Evolutionary conservation across 73 alveolate genomes (phyloP).

Genomic region (Tetrahymena borealis): DNA sequence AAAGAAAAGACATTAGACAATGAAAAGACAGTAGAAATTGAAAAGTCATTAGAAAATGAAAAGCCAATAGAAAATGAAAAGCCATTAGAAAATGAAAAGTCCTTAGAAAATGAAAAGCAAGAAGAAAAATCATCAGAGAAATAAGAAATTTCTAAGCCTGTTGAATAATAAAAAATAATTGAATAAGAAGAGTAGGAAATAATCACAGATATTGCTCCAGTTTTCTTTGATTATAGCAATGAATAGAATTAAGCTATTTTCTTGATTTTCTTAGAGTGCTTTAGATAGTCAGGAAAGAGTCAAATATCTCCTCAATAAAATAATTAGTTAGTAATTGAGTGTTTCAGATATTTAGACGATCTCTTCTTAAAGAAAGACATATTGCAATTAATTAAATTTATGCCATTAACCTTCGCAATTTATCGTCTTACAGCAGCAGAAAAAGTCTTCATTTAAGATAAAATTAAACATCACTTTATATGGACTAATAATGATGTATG

Average conservation of each 20-base stretch:
- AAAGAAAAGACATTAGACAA: neutral
- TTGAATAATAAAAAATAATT: neutral
- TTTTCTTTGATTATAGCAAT: neutral
- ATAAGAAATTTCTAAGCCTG: no score
- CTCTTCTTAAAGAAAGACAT: neutral
- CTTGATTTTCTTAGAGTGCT: neutral
- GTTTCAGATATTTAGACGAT: neutral
- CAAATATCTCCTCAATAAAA: neutral
- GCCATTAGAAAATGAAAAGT: no score
- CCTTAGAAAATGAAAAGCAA: neutral
- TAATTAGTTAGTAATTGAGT: neutral
- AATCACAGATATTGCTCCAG: neutral
- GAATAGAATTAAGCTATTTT: neutral
- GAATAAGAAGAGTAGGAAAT: neutral
- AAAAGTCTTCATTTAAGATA: neutral
- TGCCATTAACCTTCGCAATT: neutral
- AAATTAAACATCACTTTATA: neutral
- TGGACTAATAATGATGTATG: neutral
- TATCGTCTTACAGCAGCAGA: neutral
- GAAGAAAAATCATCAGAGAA: neutral
- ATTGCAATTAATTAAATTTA: neutral
- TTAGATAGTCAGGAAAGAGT: neutral
- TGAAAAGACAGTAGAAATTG: neutral
- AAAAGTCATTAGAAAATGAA: neutral
- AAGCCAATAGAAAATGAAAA: neutral